Evolutionary conservation across 1,139 yeast species (phyloP).

Genomic region (Hemisphaericaspora xylanilytica): DNA sequence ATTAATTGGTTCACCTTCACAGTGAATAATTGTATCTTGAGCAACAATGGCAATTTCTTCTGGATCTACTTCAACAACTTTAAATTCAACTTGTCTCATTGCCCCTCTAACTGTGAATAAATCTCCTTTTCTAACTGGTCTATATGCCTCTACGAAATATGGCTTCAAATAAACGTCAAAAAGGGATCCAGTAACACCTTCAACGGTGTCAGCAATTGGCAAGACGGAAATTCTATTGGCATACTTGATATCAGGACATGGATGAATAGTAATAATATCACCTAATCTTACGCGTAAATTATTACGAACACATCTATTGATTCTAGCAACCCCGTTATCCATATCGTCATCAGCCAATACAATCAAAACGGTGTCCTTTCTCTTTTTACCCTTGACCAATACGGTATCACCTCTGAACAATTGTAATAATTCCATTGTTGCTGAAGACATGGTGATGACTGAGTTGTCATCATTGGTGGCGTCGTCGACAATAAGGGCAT

Average conservation of each 20-base stretch:
- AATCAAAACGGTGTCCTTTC: conserved; percentile 96
- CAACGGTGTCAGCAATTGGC: conserved; percentile 97
- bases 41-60: conserved; percentile 97
- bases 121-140: conserved; percentile 98
- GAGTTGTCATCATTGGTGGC: conserved; percentile 97
- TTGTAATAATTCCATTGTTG: conserved; percentile 93
- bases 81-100: conserved; percentile 98
- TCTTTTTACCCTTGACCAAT: conserved; percentile 94
- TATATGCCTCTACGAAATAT: conserved; percentile 96
- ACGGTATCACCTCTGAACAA: conserved; percentile 98
- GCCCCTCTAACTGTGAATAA: conserved; percentile 97
- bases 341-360: conserved; percentile 96
- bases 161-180: conserved; percentile 97
- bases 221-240: conserved; percentile 91
- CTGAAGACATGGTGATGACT: conserved; percentile 89
- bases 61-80: conserved; percentile 97
- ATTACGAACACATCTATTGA: conserved; percentile 94
- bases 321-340: conserved; percentile 92
- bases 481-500: conserved; percentile 91
- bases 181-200: conserved; percentile 96
- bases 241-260: conserved; percentile 97
- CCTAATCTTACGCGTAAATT: conserved; percentile 93
- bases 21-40: conserved; percentile 96
- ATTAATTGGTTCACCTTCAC: conserved; percentile 98
- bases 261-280: conserved; percentile 85